phyloP scores from a whole-genome alignment of 106 monocot genomes.

The Triglochin maritima region DNA sequence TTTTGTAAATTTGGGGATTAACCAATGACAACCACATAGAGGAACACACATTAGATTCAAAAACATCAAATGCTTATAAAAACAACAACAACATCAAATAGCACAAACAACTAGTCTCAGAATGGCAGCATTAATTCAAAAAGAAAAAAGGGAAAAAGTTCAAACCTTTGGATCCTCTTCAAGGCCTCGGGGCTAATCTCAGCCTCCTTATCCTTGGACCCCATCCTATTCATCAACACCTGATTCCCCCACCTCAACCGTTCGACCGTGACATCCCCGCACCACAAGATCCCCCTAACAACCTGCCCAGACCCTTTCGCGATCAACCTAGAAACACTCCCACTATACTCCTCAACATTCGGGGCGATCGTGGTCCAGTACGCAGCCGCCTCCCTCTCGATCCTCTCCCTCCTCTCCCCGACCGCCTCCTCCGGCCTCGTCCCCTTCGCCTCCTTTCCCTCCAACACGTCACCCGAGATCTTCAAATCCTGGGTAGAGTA shows the following conservation, averaged over 20 bases:
- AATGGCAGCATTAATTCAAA: not conserved
- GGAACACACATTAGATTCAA: not conserved
- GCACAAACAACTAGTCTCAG: not conserved
- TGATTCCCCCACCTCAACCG: conserved; percentile 79
- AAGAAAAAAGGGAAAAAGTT: not conserved
- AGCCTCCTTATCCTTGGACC: conserved; percentile 23
- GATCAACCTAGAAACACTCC: conserved; percentile 48
- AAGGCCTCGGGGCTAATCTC: conserved; percentile 64
- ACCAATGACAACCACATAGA: not conserved
- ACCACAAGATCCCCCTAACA: conserved; percentile 83
- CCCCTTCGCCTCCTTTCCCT: conserved; percentile 34
- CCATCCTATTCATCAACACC: conserved; percentile 53
- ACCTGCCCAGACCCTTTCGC: conserved; percentile 67
- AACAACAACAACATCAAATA: not conserved
- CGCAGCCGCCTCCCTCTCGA: conserved; percentile 66
- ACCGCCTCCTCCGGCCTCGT: conserved; percentile 46
- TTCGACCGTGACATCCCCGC: conserved; percentile 84
- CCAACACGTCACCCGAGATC: conserved; percentile 27
- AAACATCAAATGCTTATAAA: not conserved
- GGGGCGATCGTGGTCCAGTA: conserved; percentile 98
- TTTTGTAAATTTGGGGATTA: not conserved
- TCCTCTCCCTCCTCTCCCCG: conserved; percentile 34
- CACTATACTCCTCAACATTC: conserved; percentile 96
- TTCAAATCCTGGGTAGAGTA: conserved; percentile 50
- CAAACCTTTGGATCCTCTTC: conserved; percentile 72